A percentile compares a stretch with the other conserved stretches of the same genome.
Conservation (phyloP, 106 monocot genomes). For the Acanthochlamys bracteata region DNA sequence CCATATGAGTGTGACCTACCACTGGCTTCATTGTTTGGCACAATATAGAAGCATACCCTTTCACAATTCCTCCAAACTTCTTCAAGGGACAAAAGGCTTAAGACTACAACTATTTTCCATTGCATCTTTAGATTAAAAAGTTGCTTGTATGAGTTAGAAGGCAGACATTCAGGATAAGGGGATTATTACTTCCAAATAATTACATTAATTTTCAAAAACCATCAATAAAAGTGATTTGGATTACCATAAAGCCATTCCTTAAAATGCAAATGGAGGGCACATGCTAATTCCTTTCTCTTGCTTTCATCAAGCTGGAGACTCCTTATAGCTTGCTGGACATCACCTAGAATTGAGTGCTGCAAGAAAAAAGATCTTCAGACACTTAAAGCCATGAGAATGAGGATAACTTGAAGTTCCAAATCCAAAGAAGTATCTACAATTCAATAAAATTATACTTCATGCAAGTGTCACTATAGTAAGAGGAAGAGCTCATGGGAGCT, state of each 20-base stretch:
- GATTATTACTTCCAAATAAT: background rate
- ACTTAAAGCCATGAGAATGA: background rate
- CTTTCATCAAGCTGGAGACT: slow-evolving; percentile 56
- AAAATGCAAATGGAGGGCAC: slow-evolving; percentile 67
- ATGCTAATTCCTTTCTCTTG: slow-evolving; percentile 50
- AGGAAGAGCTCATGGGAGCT: background rate
- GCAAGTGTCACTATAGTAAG: background rate
- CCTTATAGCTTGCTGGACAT: slow-evolving; percentile 60
- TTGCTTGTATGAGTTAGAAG: background rate
- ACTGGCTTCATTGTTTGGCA: too few relatives aligned
- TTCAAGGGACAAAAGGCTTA: too few relatives aligned
- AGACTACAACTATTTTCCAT: too few relatives aligned
- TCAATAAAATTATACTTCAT: background rate
- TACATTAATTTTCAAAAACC: background rate
- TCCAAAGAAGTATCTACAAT: background rate
- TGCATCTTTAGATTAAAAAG: too few relatives aligned
- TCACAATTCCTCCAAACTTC: too few relatives aligned
- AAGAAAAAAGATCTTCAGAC: background rate
- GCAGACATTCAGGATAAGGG: background rate
- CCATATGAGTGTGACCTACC: too few relatives aligned
- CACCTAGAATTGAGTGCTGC: slow-evolving; percentile 40
- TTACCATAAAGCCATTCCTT: slow-evolving; percentile 92
- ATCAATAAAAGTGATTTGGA: background rate
- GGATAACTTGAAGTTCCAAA: background rate
- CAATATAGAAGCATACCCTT: too few relatives aligned